A percentile compares a stretch with the other conserved stretches of the same genome.
Conservation (phyloP, 352 stramenopile genomes). For the Pseudoperonospora humuli region DNA sequence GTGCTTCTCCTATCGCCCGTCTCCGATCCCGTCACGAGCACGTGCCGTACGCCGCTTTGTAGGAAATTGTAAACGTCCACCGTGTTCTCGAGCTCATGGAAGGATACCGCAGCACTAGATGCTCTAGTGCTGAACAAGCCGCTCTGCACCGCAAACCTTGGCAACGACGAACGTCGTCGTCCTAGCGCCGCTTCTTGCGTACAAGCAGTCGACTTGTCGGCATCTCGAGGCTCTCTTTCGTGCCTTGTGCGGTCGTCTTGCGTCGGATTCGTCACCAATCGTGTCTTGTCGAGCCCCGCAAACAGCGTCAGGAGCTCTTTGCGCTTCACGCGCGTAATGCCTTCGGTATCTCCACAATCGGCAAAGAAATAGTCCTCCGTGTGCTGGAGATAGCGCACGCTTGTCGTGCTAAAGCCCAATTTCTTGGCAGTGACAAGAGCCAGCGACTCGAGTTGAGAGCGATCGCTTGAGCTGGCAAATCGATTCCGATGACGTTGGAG, state of each 20-base stretch:
- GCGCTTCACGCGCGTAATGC: conserved; percentile 27
- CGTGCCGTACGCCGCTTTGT: conserved; percentile 27
- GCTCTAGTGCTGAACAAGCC: conserved; percentile 25
- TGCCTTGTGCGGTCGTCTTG: conserved; percentile 1
- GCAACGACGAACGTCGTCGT: conserved; percentile 22
- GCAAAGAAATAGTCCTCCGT: conserved; percentile 30
- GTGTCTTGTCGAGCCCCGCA: too few species aligned
- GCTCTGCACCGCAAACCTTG: conserved; percentile 19
- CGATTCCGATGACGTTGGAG: conserved; percentile 35
- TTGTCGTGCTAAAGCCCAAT: conserved; percentile 30
- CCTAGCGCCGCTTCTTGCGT: conserved; percentile 6
- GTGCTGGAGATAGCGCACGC: conserved; percentile 18
- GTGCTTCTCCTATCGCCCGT: conserved; percentile 32
- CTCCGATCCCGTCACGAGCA: conserved; percentile 40
- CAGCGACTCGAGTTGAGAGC: conserved; percentile 13
- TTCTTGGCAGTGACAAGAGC: conserved; percentile 22
- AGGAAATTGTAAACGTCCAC: conserved; percentile 46
- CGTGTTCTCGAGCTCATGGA: conserved; percentile 42
- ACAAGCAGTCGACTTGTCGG: background rate
- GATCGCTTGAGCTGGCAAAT: conserved; percentile 11
- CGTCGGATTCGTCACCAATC: too few species aligned
- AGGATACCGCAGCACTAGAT: conserved; percentile 16
- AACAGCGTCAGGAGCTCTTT: conserved; percentile 32
- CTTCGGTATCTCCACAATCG: conserved; percentile 37
- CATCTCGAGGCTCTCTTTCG: conserved; percentile 2